These are phyloP conservation scores for Tetrahymena borealis DNA, from an alignment of 73 alveolate genomes.

Conservation along the genomic window DNA sequence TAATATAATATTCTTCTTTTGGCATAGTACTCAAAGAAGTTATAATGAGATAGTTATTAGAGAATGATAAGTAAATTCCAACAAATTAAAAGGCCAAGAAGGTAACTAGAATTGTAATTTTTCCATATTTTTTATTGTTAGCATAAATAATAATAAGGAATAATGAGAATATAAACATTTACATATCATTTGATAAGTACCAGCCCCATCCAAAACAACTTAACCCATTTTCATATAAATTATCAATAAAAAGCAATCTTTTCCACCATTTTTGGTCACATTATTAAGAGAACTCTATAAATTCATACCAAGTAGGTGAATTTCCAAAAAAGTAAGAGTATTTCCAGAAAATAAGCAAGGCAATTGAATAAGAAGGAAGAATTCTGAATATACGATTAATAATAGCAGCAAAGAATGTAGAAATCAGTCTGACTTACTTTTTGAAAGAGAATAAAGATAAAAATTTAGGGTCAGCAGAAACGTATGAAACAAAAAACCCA, in stretches of 20 bases:
- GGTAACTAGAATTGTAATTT: not conserved
- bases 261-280: not conserved
- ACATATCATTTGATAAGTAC: conserved; percentile 13
- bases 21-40: not conserved
- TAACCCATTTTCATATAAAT: not conserved
- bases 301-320: conserved; percentile 11
- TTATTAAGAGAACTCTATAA: not conserved
- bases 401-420: not conserved
- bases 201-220: conserved; percentile 35
- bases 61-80: not conserved
- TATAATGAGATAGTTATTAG: not conserved
- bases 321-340: not conserved
- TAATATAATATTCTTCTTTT: not conserved
- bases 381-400: conserved; percentile 11
- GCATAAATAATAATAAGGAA: conserved; percentile 7
- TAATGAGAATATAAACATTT: conserved; percentile 9
- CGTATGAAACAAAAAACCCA: conserved; percentile 36
- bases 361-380: conserved; percentile 7
- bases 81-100: not conserved
- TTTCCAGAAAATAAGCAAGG: not conserved
- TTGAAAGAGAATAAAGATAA: not conserved
- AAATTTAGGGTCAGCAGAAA: conserved; percentile 1
- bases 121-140: not conserved
- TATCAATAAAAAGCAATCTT: conserved; percentile 5
- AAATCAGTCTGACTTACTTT: not conserved